Conservation (phyloP, 2,329 filamentous ascomycete species). For the Trichocomaceae sp. region DNA sequence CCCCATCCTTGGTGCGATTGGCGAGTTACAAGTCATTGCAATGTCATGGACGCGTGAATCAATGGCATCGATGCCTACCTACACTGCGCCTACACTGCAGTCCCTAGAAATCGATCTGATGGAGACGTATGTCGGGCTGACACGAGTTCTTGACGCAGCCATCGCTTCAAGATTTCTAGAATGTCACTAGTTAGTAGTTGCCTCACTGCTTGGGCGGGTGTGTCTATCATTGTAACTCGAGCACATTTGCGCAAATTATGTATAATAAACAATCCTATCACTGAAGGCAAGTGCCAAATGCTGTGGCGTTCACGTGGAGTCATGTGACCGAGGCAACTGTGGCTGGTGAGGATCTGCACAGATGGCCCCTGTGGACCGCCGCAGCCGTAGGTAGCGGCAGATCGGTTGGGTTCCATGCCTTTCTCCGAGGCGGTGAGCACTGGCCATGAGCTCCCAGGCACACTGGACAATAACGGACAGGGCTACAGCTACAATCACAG, state of each 20-base stretch:
- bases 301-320: background rate
- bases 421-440: slow-evolving; percentile 28
- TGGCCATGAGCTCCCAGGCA: slow-evolving; percentile 2
- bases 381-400: background rate
- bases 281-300: no score
- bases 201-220: background rate
- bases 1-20: background rate
- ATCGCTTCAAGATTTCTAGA: background rate
- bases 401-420: slow-evolving; percentile 31
- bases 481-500: no score
- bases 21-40: background rate
- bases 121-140: no score
- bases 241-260: background rate
- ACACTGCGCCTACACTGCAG: no score
- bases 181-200: background rate
- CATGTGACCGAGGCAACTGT: background rate
- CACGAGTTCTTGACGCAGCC: background rate
- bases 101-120: no score
- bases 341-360: background rate
- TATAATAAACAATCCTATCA: no score
- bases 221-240: background rate
- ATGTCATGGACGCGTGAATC: background rate
- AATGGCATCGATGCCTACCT: no score
- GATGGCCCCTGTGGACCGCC: background rate
- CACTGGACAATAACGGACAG: no score